Conservation (phyloP, 1,139 yeast species). For the Blastobotrys niveus region DNA sequence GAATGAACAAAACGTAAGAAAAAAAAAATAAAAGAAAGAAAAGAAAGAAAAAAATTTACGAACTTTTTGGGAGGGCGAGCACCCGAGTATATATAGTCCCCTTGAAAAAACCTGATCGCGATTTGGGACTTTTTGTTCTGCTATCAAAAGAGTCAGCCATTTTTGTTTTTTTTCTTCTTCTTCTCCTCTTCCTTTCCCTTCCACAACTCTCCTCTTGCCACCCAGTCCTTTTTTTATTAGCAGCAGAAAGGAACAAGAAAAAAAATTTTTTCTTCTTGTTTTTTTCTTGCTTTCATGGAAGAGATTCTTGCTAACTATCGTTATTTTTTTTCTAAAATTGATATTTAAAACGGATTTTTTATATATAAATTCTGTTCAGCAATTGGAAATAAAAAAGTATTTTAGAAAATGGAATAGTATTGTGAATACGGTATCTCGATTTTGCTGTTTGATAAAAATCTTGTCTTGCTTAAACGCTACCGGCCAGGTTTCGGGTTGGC, state of each 20-base stretch:
- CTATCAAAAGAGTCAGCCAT: background rate
- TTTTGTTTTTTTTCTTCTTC: slow-evolving; percentile 4
- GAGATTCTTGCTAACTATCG: too few relatives aligned
- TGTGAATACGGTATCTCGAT: too few relatives aligned
- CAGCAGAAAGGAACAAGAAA: background rate
- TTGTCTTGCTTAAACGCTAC: too few relatives aligned
- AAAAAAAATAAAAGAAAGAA: slow-evolving; percentile 2
- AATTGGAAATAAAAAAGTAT: too few relatives aligned
- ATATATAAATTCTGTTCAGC: too few relatives aligned
- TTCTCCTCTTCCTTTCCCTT: background rate
- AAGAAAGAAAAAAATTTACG: slow-evolving; percentile 5
- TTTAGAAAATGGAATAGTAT: too few relatives aligned
- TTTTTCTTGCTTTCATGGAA: background rate
- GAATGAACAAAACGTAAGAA: too few relatives aligned
- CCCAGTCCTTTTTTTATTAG: background rate
- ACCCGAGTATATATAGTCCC: slow-evolving; percentile 10
- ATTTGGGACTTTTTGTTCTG: too few relatives aligned
- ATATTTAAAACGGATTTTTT: too few relatives aligned
- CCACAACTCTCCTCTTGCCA: background rate
- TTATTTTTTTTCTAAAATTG: too few relatives aligned
- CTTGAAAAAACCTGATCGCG: background rate
- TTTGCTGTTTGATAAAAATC: too few relatives aligned
- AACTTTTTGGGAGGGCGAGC: slow-evolving; percentile 9
- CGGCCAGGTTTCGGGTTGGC: too few relatives aligned
- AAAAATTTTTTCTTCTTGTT: background rate